phyloP scores from a whole-genome alignment of 139 green algal species.

The Yamagishiella unicocca region DNA sequence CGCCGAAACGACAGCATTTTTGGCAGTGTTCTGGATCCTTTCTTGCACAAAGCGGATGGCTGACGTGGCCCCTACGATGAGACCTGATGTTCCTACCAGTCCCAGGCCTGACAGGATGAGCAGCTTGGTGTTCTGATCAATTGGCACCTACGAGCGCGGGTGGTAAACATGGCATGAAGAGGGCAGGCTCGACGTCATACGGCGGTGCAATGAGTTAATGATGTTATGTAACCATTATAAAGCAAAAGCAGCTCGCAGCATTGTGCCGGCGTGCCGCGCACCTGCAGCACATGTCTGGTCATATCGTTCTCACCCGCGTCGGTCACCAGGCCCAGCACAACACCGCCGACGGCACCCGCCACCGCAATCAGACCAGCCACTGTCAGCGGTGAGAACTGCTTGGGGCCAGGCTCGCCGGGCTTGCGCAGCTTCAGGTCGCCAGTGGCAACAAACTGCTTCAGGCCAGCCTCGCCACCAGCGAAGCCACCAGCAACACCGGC shows the following conservation, averaged over 20 bases:
- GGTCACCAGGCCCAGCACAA: conserved; percentile 69
- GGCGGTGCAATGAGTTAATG: too few relatives aligned
- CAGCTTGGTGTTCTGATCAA: conserved; percentile 69
- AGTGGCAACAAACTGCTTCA: conserved; percentile 79
- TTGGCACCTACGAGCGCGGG: conserved; percentile 40
- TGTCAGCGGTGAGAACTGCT: conserved; percentile 68
- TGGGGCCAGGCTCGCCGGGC: conserved; percentile 39
- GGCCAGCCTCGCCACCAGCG: conserved; percentile 85
- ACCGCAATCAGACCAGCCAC: conserved; percentile 68
- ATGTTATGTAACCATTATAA: too few relatives aligned
- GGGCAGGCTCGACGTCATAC: too few relatives aligned
- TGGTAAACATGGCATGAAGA: not conserved
- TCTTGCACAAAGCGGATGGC: not conserved
- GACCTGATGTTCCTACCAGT: conserved; percentile 47
- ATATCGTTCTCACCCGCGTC: conserved; percentile 64
- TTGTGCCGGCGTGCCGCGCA: conserved; percentile 19
- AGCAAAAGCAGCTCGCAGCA: too few relatives aligned
- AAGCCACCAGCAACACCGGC: conserved; percentile 84
- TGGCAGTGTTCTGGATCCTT: not conserved
- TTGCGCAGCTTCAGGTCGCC: conserved; percentile 72
- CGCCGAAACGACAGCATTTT: not conserved
- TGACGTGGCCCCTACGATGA: conserved; percentile 21
- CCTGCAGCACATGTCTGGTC: conserved; percentile 28
- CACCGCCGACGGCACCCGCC: conserved; percentile 64
- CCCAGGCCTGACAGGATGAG: conserved; percentile 54